These are phyloP conservation scores for Vigna reflexopilosa DNA, from an alignment of 306 rosid genomes.

Conservation along the genomic window DNA sequence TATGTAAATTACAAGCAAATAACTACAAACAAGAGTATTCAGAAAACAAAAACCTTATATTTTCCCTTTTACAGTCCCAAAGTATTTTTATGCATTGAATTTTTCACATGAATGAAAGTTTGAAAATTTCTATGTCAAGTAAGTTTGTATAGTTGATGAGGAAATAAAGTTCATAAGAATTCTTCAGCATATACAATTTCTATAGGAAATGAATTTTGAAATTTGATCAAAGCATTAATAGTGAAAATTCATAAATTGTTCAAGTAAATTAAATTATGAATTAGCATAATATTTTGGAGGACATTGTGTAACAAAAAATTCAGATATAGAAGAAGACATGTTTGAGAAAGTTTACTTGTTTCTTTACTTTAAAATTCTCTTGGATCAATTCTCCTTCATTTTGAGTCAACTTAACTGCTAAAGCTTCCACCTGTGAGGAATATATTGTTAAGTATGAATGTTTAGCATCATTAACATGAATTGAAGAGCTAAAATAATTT, in stretches of 20 bases:
- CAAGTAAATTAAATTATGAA: constrained; percentile 18
- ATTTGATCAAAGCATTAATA: constrained; percentile 6
- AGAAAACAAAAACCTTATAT: not conserved
- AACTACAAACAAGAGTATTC: constrained; percentile 2
- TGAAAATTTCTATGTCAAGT: constrained; percentile 22
- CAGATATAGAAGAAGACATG: constrained; percentile 59
- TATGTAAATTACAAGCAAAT: constrained; percentile 21
- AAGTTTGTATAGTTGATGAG: not conserved
- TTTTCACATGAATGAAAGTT: constrained; percentile 7
- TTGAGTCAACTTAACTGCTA: constrained; percentile 96
- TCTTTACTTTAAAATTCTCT: constrained; percentile 98
- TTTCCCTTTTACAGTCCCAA: too few relatives aligned
- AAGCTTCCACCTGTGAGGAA: constrained; percentile 86
- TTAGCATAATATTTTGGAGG: constrained; percentile 16
- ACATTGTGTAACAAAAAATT: constrained; percentile 28
- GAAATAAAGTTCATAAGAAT: constrained; percentile 18
- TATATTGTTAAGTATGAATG: constrained; percentile 18
- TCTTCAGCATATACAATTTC: not conserved
- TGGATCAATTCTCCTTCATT: constrained; percentile 98
- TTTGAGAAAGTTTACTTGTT: constrained; percentile 89
- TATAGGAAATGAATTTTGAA: constrained; percentile 1
- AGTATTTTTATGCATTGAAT: constrained; percentile 7
- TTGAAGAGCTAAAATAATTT: constrained; percentile 17
- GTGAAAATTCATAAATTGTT: constrained; percentile 28
- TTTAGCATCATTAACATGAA: constrained; percentile 20